phyloP scores from a whole-genome alignment of 768 basidiomycete species.

The Kwoniella shandongensis region DNA sequence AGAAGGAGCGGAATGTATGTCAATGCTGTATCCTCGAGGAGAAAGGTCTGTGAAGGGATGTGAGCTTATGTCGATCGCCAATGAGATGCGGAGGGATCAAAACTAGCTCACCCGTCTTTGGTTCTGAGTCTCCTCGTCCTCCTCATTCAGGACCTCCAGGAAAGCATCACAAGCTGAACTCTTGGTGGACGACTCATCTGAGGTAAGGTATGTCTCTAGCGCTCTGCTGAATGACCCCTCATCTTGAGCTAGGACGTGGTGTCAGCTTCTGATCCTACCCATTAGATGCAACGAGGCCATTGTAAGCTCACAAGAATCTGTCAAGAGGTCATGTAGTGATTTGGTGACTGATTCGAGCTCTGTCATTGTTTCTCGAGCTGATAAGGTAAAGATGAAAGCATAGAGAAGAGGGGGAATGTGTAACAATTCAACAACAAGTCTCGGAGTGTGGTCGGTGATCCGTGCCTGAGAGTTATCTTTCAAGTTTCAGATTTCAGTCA shows the following conservation, averaged over 20 bases:
- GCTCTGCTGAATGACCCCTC: neutral
- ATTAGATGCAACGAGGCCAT: neutral
- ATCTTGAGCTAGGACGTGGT: neutral
- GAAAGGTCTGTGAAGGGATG: neutral
- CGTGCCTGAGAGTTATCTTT: too few species aligned
- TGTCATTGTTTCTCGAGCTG: neutral
- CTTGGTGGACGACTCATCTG: neutral
- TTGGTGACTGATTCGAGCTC: neutral
- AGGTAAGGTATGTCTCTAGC: slow-evolving; percentile 3
- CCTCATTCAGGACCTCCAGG: slow-evolving; percentile 8
- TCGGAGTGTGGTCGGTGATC: too few species aligned
- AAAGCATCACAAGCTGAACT: slow-evolving; percentile 9
- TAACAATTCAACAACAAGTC: too few species aligned
- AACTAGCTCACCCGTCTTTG: slow-evolving; percentile 2
- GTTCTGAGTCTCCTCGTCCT: neutral
- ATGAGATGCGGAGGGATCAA: neutral
- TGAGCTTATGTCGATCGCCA: neutral
- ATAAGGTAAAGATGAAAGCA: neutral
- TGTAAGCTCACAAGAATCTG: neutral
- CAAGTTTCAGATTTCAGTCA: too few species aligned
- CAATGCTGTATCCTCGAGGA: slow-evolving; percentile 20
- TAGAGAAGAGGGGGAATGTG: too few species aligned
- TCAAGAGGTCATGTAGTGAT: neutral
- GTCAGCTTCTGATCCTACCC: neutral
- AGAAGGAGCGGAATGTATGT: slow-evolving; percentile 28